Evolutionary conservation across 176 grass and related monocot species (phyloP).

Genomic region (Carex myosuroides): DNA sequence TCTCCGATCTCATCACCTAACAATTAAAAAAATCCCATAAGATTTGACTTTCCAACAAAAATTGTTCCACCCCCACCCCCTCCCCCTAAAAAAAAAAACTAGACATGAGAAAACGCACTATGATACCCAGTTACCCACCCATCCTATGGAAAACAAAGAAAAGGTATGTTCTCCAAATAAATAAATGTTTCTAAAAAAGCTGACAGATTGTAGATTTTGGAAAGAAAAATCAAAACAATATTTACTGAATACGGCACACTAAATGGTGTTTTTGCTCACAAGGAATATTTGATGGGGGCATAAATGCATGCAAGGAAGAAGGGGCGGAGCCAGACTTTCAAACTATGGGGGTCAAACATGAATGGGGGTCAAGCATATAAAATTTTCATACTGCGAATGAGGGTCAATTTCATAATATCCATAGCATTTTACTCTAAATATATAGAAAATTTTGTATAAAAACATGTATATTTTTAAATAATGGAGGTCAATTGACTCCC

Average conservation of each 20-base stretch:
- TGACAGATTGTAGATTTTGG: not conserved
- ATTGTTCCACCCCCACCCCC: not conserved
- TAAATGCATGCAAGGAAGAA: not conserved
- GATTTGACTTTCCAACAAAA: not conserved
- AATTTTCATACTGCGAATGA: too few relatives aligned
- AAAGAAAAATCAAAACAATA: not conserved
- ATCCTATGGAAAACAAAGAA: not conserved
- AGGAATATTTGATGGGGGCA: not conserved
- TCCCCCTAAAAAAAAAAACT: not conserved
- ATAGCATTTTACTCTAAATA: too few relatives aligned
- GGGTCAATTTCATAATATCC: too few relatives aligned
- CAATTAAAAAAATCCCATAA: not conserved
- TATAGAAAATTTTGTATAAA: too few relatives aligned
- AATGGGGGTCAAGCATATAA: too few relatives aligned
- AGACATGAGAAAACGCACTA: not conserved
- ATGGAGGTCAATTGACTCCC: too few relatives aligned
- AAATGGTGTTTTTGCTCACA: not conserved
- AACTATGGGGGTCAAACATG: too few relatives aligned
- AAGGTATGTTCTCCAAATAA: not conserved
- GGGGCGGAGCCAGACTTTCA: too few relatives aligned
- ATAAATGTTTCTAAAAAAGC: not conserved
- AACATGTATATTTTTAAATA: too few relatives aligned
- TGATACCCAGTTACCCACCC: not conserved
- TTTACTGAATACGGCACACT: not conserved
- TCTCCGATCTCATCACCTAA: slow-evolving; percentile 2